A percentile compares a stretch with the other conserved stretches of the same genome.
These are phyloP conservation scores for Eucommia ulmoides DNA, from an alignment of 257 asterid genomes.

Conservation along the genomic window DNA sequence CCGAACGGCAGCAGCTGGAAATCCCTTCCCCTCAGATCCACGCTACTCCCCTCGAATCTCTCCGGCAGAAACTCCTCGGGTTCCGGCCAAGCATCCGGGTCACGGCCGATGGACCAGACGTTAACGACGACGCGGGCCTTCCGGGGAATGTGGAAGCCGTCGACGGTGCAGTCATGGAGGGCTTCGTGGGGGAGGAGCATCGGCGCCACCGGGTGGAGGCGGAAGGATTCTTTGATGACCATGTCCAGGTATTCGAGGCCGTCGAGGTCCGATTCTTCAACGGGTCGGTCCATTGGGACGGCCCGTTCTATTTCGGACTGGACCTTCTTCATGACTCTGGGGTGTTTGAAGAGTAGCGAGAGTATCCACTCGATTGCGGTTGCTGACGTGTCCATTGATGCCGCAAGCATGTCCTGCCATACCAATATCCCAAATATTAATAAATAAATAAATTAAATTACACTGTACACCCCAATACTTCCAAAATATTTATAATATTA, in stretches of 20 bases:
- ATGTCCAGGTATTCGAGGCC: background rate
- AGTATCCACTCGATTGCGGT: background rate
- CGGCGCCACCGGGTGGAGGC: conserved; percentile 1
- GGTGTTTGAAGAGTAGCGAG: background rate
- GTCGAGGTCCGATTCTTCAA: background rate
- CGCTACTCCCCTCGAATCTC: background rate
- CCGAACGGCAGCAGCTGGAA: background rate
- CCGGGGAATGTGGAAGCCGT: background rate
- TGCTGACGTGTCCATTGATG: background rate
- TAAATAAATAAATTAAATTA: too few relatives aligned
- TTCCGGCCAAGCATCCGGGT: background rate
- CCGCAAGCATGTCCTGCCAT: background rate
- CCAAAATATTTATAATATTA: too few relatives aligned
- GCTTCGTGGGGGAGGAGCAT: background rate
- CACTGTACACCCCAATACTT: too few relatives aligned
- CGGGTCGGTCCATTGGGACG: background rate
- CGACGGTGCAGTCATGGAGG: background rate
- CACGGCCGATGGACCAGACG: background rate
- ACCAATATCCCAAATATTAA: too few relatives aligned
- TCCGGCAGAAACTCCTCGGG: background rate
- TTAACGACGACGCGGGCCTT: background rate
- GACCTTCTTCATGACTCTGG: background rate
- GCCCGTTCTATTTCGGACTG: background rate
- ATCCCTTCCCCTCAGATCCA: background rate
- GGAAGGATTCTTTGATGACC: background rate